Conservation (phyloP, 2,329 filamentous ascomycete genomes). For the Apiospora sp. region DNA sequence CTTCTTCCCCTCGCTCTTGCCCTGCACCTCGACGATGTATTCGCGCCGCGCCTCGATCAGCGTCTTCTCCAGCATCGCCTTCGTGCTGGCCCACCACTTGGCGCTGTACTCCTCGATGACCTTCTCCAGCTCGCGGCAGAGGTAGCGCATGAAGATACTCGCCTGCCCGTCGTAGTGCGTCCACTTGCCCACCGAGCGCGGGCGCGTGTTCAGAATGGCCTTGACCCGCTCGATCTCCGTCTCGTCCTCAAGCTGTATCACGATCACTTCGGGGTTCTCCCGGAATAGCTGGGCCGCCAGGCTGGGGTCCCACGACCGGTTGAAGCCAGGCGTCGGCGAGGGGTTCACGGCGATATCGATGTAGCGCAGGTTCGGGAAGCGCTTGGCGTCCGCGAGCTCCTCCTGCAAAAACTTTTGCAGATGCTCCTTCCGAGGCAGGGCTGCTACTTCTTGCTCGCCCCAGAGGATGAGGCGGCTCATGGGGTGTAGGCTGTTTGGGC, state of each 20-base stretch:
- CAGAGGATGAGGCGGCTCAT: conserved; percentile 2
- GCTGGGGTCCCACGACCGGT: conserved; percentile 4
- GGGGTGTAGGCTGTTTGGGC: neutral
- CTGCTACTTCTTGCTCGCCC: neutral
- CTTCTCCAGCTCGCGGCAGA: conserved; percentile 19
- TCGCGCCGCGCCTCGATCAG: conserved; percentile 13
- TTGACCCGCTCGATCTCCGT: conserved; percentile 6
- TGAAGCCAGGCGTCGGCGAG: conserved; percentile 12
- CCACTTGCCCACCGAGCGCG: conserved; percentile 4
- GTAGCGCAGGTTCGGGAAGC: conserved; percentile 18
- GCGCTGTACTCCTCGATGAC: neutral
- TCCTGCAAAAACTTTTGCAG: neutral
- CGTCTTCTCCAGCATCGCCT: conserved; percentile 13
- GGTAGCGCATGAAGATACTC: conserved; percentile 10
- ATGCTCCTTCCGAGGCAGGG: neutral
- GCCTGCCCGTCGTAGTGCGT: conserved; percentile 16
- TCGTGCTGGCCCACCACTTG: conserved; percentile 9
- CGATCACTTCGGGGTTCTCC: neutral
- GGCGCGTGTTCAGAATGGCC: neutral
- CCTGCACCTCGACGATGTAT: neutral
- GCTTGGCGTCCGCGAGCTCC: conserved; percentile 16
- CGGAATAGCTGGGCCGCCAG: conserved; percentile 10
- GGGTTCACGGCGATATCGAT: conserved; percentile 20
- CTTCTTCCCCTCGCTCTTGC: conserved; percentile 17
- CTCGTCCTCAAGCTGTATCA: conserved; percentile 2